Base-by-base conservation (phyloP, 257 asterid species). In the Nyctanthes arbortristis region DNA sequence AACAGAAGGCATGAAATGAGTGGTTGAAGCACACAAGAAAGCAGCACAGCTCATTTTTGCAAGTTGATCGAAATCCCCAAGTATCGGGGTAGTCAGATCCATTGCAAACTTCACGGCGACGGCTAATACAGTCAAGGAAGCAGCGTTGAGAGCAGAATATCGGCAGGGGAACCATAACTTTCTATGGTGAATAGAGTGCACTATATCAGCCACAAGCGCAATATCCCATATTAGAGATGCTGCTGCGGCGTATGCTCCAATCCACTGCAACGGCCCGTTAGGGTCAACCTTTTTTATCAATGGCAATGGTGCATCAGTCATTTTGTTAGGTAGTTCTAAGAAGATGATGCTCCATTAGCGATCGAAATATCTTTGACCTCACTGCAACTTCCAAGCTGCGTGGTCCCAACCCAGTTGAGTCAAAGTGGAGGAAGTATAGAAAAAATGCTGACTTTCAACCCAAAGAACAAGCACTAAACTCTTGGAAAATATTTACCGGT, bases 71-170 rank as follows among this genome's bases (percentile, higher is more conserved):
- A 16, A 9, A 22, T 31, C 5, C 40, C 62, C 25, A 2, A 61
- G 61, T 61, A 31, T 70, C 12, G 71, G 34, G 2, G 52, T 35
- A 24, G 45, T 37, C 56, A 65, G 5, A 2, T 72, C 72, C 40
- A 72, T 40, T 5, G 67, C 52, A 11, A 72, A 40, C 52, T 72
- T 72, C 61, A 65, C 29, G 5, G 67, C 67, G 16, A 72, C 61
- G 12, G 72, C 49, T 13, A 72, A 37, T 22, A 39, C 28, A 7
- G 72, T 57, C 31, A 72, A 30, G 10, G 77, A 55, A 27, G 77
- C 62, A 9, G 77, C 77, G 31, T 72, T 72, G 3, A 72, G 65
- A 27, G 67, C 18, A 64, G 65, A 65, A 13, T 32, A 65, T 72
- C 65, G 64, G 52, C 71, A 36, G 0, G 77, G 77, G 34, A 72